Evolutionary conservation across 495 filamentous ascomycete species (phyloP), one percentile per base, ranked within the genome.

Genomic region (Recurvomyces mirabilis): DNA sequence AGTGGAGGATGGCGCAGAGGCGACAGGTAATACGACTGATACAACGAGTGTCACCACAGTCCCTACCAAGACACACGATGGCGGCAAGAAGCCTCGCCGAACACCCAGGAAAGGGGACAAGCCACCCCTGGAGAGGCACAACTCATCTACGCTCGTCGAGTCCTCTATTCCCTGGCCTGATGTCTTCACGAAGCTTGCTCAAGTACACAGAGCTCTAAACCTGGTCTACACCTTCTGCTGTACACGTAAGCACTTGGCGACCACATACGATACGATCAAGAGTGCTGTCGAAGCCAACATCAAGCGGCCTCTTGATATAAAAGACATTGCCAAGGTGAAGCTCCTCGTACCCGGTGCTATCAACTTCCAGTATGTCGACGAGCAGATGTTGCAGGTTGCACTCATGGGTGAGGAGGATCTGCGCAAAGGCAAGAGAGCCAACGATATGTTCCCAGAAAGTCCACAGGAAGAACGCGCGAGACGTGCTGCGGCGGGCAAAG

Each of bases 141-240:
- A 56, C 25, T 74, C 70, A 1, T 70, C 70, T 1, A 58, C 57
- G 10, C 17, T 66, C 0, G 61, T 73, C 25, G 64, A 70, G 47
- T 58, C 64, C 6, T 56, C 61, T 12, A 65, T 69, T 10, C 74
- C 78, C 30, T 93, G 87, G 86, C 89, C 91, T 0, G 68, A 73
- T 1, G 65, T 69, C 41, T 84, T 96, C 60, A 78, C 74, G 32
- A 65, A 67, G 29, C 73, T 98, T 6, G 75, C 79, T 5, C 78
- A 83, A 56, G 83, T 78, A 0, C 82, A 94, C 58, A 73, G 79
- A 41, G 88, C 93, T 5, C 63, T 98, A 43, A 96, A 94, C 54
- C 63, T 95, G 3, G 86, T 95, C 5, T 93, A 84, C 55, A 96
- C 91, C 0, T 96, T 98, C 62, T 87, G 83, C 61, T 89, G 78